Evolutionary conservation across 768 basidiomycete species (phyloP).

Genomic region (Cyclocybe cylindracea): DNA sequence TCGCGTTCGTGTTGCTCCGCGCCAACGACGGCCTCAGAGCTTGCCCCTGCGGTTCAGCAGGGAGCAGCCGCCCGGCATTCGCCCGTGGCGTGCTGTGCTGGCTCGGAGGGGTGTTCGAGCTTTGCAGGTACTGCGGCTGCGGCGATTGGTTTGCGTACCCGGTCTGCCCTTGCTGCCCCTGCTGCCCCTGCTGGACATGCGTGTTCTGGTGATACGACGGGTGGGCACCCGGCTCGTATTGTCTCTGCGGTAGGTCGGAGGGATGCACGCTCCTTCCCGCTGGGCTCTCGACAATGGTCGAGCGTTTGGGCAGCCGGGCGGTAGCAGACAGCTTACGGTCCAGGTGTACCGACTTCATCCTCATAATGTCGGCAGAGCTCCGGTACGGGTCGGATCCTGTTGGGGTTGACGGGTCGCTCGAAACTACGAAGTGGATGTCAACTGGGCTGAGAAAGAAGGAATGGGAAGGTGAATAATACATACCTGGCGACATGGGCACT

Average conservation of each 20-base stretch:
- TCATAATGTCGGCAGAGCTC: constrained; percentile 87
- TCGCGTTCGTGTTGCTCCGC: constrained; percentile 83
- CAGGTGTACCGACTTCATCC: constrained; percentile 91
- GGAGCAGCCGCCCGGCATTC: constrained; percentile 38
- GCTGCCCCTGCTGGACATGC: constrained; percentile 29
- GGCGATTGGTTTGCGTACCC: constrained; percentile 27
- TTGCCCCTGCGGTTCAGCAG: constrained; percentile 45
- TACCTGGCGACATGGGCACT: constrained; percentile 81
- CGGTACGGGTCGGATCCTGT: constrained; percentile 73
- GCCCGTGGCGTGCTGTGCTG: constrained; percentile 31
- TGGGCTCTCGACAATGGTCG: constrained; percentile 95
- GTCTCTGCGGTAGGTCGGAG: constrained; percentile 46
- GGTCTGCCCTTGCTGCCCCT: constrained; percentile 35
- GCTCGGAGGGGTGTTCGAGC: constrained; percentile 16
- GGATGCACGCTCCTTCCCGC: constrained; percentile 83
- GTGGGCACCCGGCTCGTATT: constrained; percentile 20
- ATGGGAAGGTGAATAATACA: constrained; percentile 12
- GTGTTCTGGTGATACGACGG: constrained; percentile 21
- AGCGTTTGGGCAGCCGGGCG: constrained; percentile 88
- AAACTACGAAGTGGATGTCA: constrained; percentile 13
- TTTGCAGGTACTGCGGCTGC: constrained; percentile 22
- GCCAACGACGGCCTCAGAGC: constrained; percentile 68
- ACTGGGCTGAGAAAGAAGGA: constrained; percentile 5
- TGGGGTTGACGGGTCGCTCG: constrained; percentile 31
- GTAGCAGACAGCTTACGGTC: constrained; percentile 96